These are phyloP conservation scores for Colletotrichum tamarilloi DNA, from an alignment of 2,329 filamentous ascomycete species.

Conservation along the genomic window DNA sequence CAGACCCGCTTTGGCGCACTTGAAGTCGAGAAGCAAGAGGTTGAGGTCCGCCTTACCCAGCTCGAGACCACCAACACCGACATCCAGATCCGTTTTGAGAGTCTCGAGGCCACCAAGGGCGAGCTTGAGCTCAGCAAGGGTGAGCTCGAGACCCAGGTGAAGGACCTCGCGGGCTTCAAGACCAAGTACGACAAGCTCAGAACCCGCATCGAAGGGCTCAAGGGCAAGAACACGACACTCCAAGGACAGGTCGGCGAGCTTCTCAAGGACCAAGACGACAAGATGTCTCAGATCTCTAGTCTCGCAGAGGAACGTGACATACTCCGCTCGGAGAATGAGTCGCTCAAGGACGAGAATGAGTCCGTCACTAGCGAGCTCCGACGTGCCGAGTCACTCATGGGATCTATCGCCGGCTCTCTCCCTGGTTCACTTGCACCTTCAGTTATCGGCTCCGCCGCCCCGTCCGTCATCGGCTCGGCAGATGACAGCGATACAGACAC, in stretches of 20 bases:
- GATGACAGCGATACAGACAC: conserved; percentile 27
- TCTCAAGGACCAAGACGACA: conserved; percentile 35
- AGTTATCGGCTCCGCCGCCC: not conserved
- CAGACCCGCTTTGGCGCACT: conserved; percentile 20
- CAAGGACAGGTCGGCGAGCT: conserved; percentile 24
- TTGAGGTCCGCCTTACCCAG: conserved; percentile 20
- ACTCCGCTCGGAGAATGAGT: conserved; percentile 27
- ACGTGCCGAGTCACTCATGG: conserved; percentile 30
- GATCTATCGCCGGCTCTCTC: conserved; percentile 15
- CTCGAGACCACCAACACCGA: conserved; percentile 29
- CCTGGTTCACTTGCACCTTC: conserved; percentile 1
- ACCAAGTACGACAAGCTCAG: conserved; percentile 33
- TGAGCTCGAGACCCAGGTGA: conserved; percentile 30
- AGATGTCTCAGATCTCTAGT: conserved; percentile 29
- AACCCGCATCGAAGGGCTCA: conserved; percentile 27
- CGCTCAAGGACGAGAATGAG: conserved; percentile 34
- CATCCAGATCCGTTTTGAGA: conserved; percentile 18
- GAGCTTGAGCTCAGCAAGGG: conserved; percentile 19
- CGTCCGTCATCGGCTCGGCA: conserved; percentile 6
- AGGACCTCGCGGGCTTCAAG: conserved; percentile 31
- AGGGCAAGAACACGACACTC: conserved; percentile 29
- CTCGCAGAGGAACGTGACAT: conserved; percentile 29
- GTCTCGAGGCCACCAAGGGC: conserved; percentile 30
- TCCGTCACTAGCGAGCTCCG: conserved; percentile 31
- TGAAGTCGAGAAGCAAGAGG: conserved; percentile 26